A percentile compares a stretch with the other conserved stretches of the same genome.
These are phyloP conservation scores for Ophidiomyces ophidiicola DNA, from an alignment of 2,329 filamentous ascomycete species.

Conservation along the genomic window DNA sequence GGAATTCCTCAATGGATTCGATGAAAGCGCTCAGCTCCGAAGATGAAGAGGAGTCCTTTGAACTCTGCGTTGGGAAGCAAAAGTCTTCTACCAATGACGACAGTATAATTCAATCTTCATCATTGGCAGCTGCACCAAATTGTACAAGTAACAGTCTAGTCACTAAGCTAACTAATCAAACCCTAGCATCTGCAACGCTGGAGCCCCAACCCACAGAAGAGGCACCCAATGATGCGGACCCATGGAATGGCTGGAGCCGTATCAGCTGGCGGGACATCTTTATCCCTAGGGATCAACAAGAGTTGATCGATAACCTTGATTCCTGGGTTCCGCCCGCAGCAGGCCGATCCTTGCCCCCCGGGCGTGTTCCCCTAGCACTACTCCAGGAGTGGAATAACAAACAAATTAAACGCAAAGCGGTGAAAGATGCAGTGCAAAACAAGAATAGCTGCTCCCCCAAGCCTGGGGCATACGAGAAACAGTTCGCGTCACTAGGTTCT, in stretches of 20 bases:
- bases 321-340: slow-evolving; percentile 31
- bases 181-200: too few relatives aligned
- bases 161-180: too few relatives aligned
- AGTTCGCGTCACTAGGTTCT: neutral
- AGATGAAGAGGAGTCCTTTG: too few relatives aligned
- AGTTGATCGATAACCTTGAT: slow-evolving; percentile 36
- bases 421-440: neutral
- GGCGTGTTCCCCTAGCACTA: slow-evolving; percentile 27
- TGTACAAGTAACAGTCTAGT: too few relatives aligned
- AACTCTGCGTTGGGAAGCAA: too few relatives aligned
- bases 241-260: slow-evolving; percentile 25
- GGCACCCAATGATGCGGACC: slow-evolving; percentile 6
- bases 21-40: too few relatives aligned
- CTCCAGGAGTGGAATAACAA: slow-evolving; percentile 28
- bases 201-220: too few relatives aligned
- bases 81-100: too few relatives aligned
- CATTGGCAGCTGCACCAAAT: too few relatives aligned
- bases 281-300: slow-evolving; percentile 40
- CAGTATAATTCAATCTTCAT: too few relatives aligned
- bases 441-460: neutral
- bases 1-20: too few relatives aligned
- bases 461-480: neutral
- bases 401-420: slow-evolving; percentile 11
- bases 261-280: slow-evolving; percentile 34
- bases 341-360: slow-evolving; percentile 20